Percentiles rank a stretch among this genome's conserved stretches.
phyloP scores from a whole-genome alignment of 306 rosid genomes.

The Acacia acuminata region DNA sequence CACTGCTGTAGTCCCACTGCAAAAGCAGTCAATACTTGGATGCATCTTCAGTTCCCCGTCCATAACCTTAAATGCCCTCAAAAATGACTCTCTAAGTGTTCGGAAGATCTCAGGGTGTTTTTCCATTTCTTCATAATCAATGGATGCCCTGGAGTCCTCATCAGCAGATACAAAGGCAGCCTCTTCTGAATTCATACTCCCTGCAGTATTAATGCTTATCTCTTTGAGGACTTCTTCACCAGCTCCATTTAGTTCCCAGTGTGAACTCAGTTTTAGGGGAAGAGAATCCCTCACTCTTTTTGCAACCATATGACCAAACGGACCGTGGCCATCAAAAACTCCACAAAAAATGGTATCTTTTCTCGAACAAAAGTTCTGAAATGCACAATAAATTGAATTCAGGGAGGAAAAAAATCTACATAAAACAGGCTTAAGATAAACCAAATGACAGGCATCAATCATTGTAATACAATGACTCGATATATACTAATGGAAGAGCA shows the following conservation, averaged over 20 bases:
- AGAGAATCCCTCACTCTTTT: slow-evolving; percentile 98
- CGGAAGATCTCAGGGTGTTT: slow-evolving; percentile 77
- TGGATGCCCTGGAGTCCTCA: slow-evolving; percentile 61
- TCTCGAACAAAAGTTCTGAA: slow-evolving; percentile 88
- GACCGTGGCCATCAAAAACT: slow-evolving; percentile 99
- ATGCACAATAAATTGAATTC: slow-evolving; percentile 25
- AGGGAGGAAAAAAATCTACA: not conserved
- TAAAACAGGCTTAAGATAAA: slow-evolving; percentile 10
- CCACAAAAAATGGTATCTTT: slow-evolving; percentile 88
- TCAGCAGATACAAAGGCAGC: slow-evolving; percentile 60
- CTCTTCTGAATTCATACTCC: slow-evolving; percentile 73
- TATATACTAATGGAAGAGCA: not conserved
- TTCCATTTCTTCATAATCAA: slow-evolving; percentile 64
- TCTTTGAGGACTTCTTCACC: slow-evolving; percentile 73
- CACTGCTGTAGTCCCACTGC: slow-evolving; percentile 98
- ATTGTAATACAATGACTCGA: not conserved
- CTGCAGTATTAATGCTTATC: slow-evolving; percentile 59
- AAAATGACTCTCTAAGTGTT: slow-evolving; percentile 74
- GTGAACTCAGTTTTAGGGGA: slow-evolving; percentile 83
- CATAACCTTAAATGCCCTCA: slow-evolving; percentile 85
- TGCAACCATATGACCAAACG: slow-evolving; percentile 97
- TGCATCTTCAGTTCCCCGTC: slow-evolving; percentile 84
- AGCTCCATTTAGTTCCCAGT: slow-evolving; percentile 70
- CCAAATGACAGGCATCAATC: slow-evolving; percentile 20
- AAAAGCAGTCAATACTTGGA: slow-evolving; percentile 77